Percentiles rank a stretch among this genome's conserved stretches.
phyloP scores from a whole-genome alignment of 768 basidiomycete species.

The Lactarius deliciosus region DNA sequence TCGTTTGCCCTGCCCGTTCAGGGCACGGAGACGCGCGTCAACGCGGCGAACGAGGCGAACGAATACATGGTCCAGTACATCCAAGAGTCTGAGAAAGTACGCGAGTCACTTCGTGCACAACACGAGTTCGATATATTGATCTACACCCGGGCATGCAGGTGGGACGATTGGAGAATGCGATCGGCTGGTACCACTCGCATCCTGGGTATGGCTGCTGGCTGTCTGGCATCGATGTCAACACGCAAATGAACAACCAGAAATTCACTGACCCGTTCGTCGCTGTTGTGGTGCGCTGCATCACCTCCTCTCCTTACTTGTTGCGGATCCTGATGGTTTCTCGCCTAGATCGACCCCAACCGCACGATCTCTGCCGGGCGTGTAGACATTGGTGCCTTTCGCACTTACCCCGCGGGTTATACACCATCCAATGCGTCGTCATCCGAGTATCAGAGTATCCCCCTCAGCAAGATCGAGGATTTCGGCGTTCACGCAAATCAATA shows the following conservation, averaged over 20 bases:
- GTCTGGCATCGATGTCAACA: slow-evolving; percentile 97
- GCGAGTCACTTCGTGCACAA: slow-evolving; percentile 23
- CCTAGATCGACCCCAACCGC: slow-evolving; percentile 93
- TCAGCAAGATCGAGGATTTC: slow-evolving; percentile 98
- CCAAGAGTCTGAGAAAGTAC: slow-evolving; percentile 74
- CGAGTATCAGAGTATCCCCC: slow-evolving; percentile 94
- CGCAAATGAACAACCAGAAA: slow-evolving; percentile 92
- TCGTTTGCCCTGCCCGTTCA: slow-evolving; percentile 96
- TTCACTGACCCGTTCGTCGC: slow-evolving; percentile 97
- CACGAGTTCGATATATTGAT: background rate
- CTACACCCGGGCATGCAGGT: slow-evolving; percentile 47
- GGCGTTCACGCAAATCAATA: slow-evolving; percentile 98
- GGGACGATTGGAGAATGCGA: slow-evolving; percentile 79
- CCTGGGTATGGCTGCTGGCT: slow-evolving; percentile 99
- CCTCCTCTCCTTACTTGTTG: background rate
- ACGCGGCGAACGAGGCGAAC: slow-evolving; percentile 91
- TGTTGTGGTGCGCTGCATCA: slow-evolving; percentile 69
- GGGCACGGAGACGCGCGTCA: slow-evolving; percentile 97
- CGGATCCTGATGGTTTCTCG: slow-evolving; percentile 6
- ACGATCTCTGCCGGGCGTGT: slow-evolving; percentile 98
- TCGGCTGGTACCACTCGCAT: slow-evolving; percentile 99
- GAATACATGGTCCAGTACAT: slow-evolving; percentile 99
- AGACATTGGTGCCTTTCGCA: slow-evolving; percentile 98
- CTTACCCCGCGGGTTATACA: slow-evolving; percentile 93
- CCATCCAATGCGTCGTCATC: slow-evolving; percentile 68